phyloP scores from a whole-genome alignment of 148 eudicot genomes.

The Rhododendron henanense region DNA sequence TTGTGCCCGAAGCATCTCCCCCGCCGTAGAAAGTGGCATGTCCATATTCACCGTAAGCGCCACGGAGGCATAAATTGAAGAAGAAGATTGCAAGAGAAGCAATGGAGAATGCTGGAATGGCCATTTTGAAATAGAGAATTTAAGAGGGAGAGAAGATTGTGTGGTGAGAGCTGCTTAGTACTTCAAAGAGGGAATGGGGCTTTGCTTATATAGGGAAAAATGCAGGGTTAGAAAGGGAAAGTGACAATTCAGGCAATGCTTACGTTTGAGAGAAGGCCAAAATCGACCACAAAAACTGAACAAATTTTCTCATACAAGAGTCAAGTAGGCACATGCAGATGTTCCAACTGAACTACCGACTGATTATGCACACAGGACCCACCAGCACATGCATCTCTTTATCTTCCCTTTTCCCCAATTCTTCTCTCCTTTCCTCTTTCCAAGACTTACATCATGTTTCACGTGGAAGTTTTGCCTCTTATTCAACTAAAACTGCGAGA shows the following conservation, averaged over 20 bases:
- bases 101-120: slow-evolving; percentile 18
- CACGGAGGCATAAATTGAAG: slow-evolving; percentile 21
- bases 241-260: neutral
- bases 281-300: neutral
- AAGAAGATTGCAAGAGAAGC: slow-evolving; percentile 24
- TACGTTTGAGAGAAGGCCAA: neutral
- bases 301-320: neutral
- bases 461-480: no score
- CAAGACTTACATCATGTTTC: no score
- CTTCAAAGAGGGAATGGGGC: no score
- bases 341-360: slow-evolving; percentile 25
- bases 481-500: no score
- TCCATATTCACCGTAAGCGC: slow-evolving; percentile 29
- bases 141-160: neutral
- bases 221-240: neutral
- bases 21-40: slow-evolving; percentile 94
- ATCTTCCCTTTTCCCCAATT: no score
- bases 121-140: slow-evolving; percentile 22
- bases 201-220: no score
- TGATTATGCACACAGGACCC: neutral
- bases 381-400: neutral
- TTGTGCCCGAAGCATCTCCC: slow-evolving; percentile 82
- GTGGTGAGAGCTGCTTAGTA: no score
- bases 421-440: no score
- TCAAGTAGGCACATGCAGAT: slow-evolving; percentile 25